A percentile compares a stretch with the other conserved stretches of the same genome.
phyloP scores from a whole-genome alignment of 78 protist genomes.

The Salpingoeca rosetta region DNA sequence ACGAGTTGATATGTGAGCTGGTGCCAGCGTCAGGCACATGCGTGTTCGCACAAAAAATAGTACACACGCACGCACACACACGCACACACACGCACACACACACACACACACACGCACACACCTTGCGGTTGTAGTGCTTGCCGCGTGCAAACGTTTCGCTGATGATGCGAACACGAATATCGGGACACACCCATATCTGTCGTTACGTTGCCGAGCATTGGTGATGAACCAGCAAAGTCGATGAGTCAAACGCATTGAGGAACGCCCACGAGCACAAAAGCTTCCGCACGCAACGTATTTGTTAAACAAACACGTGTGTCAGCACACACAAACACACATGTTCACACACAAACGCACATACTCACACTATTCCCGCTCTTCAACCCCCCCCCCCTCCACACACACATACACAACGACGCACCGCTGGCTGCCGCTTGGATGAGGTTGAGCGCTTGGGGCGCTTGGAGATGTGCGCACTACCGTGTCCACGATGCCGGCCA shows the following conservation, averaged over 20 bases:
- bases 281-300: neutral
- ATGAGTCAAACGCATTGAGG: no score
- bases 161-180: constrained; percentile 38
- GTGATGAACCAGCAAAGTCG: no score
- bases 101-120: constrained; percentile 21
- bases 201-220: no score
- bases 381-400: no score
- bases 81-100: neutral
- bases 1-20: no score
- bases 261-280: neutral
- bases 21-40: neutral
- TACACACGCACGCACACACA: constrained; percentile 2
- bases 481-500: no score
- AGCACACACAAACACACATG: neutral
- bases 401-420: no score
- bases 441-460: no score
- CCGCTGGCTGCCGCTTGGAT: no score
- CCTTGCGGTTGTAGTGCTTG: constrained; percentile 37
- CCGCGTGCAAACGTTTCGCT: constrained; percentile 36
- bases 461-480: no score
- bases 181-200: constrained; percentile 24
- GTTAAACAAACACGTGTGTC: neutral
- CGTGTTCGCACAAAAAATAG: neutral
- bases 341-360: neutral
- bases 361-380: no score